Evolutionary conservation across 176 grass and related monocot genomes (phyloP), one percentile per base, ranked within the genome.

Genomic region (Bothriochloa decipiens): DNA sequence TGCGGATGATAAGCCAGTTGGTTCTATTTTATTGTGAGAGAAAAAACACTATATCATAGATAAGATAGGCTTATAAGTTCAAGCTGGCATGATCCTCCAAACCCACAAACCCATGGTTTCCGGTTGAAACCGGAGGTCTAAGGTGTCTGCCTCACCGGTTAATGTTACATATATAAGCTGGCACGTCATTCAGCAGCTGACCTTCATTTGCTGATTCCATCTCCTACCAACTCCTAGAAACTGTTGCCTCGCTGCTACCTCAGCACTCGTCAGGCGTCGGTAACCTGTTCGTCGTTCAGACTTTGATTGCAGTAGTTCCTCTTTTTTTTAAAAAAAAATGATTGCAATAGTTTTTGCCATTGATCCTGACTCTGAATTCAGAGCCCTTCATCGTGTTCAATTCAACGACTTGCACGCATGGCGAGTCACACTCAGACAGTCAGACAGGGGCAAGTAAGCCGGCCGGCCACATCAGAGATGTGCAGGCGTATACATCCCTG

Each of bases 191-290:
- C 1, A 42, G 68, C 17, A 46, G 52, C 23, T 64, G 55, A 65
- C 42, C 58, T 42, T 0, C 3, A 7, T 13, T 15, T 61, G 58
- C 57, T 65, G 58, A 83, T 29, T 29, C 43, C 28, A 27, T 57
- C 57, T 39, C 62, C 26, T 14, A 68, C 72, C 73, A 41, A 42
- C 46, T 88, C 74, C 28, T 62, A 73, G 55, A 65, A 23, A 88
- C 35, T 27, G 23, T 29, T 46, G 14, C 27, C 13, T 49, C 14
- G 43, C 22, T 75, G 28, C 68, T 39, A 64, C 40, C 64, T 71
- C 74, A 66, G 65, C 74, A 1, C 23, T 13, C 35, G 16, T 57
- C 32, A 83, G 32, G n/a, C 80, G 4, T 81, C 3, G n/a, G 23
- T 65, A 53, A 11, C 42, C 8, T 15, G 66, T 55, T 35, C 25